Conservation (phyloP, 2,329 filamentous ascomycete species). For the Talaromyces sp. region DNA sequence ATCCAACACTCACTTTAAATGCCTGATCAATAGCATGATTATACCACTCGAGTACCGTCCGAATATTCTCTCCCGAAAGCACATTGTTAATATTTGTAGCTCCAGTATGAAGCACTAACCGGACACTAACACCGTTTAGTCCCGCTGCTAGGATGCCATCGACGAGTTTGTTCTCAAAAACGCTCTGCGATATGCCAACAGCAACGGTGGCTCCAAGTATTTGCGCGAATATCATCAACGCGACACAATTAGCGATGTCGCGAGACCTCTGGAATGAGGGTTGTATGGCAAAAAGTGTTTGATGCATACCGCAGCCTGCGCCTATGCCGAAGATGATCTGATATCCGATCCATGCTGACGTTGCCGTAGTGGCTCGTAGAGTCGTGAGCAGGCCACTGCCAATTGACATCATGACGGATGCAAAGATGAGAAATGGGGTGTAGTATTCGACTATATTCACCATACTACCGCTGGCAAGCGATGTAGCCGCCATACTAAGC, state of each 20-base stretch:
- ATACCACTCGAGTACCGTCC: constrained; percentile 4
- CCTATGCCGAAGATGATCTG: constrained; percentile 26
- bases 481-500: constrained; percentile 29
- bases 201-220: constrained; percentile 38
- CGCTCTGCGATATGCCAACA: constrained; percentile 36
- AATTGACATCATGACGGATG: constrained; percentile 27
- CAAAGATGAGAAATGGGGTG: constrained; percentile 28
- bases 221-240: constrained; percentile 37
- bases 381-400: constrained; percentile 33
- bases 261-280: constrained; percentile 30
- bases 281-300: constrained; percentile 34
- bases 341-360: constrained; percentile 25
- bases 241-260: constrained; percentile 31
- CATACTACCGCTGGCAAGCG: constrained; percentile 26
- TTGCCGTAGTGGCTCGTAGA: constrained; percentile 24
- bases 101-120: not conserved
- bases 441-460: constrained; percentile 29
- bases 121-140: constrained; percentile 27
- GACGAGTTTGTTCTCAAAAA: constrained; percentile 37
- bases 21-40: constrained; percentile 3
- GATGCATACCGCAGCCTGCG: constrained; percentile 28
- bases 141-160: constrained; percentile 23
- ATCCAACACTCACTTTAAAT: constrained; percentile 23
- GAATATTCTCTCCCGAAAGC: constrained; percentile 17
- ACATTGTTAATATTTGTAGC: not conserved